phyloP scores from a whole-genome alignment of 768 basidiomycete genomes.

The Mycena crocata region DNA sequence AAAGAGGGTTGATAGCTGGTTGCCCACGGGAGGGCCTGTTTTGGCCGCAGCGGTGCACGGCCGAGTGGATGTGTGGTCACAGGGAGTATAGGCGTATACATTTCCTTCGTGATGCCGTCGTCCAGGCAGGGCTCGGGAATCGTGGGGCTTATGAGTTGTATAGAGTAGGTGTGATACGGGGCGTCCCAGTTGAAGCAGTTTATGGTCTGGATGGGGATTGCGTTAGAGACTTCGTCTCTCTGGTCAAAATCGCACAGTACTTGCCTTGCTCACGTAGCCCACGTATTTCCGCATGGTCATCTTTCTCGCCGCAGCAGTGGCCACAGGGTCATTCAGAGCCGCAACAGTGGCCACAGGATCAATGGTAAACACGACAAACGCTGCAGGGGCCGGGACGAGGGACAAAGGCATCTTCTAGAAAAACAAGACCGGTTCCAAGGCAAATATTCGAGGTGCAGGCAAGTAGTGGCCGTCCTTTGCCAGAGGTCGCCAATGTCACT shows the following conservation, averaged over 20 bases:
- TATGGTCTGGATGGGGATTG: slow-evolving; percentile 1
- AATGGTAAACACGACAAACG: slow-evolving; percentile 18
- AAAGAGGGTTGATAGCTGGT: slow-evolving; percentile 23
- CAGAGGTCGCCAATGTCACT: slow-evolving; percentile 13
- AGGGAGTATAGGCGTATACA: slow-evolving; percentile 19
- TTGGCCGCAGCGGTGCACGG: slow-evolving; percentile 1
- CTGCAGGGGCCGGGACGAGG: slow-evolving; percentile 12
- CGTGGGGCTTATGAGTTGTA: slow-evolving; percentile 19
- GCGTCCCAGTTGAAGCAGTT: slow-evolving; percentile 20
- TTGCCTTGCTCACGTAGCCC: slow-evolving; percentile 27
- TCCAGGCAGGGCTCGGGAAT: slow-evolving; percentile 3
- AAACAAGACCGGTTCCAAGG: background rate
- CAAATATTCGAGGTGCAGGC: background rate
- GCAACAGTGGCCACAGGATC: slow-evolving; percentile 23
- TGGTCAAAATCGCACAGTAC: no score
- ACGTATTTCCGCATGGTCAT: slow-evolving; percentile 16
- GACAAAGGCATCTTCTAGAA: slow-evolving; percentile 20
- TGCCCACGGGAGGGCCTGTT: slow-evolving; percentile 12
- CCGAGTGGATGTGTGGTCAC: background rate
- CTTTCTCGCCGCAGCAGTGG: slow-evolving; percentile 11
- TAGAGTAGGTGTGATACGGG: slow-evolving; percentile 20
- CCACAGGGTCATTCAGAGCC: slow-evolving; percentile 22
- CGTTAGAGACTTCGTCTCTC: background rate
- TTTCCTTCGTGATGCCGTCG: slow-evolving; percentile 13
- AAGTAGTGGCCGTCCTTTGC: background rate